A percentile compares a stretch with the other conserved stretches of the same genome.
These are phyloP conservation scores for Limonomyces culmigenus DNA, from an alignment of 1,284 basidiomycete genomes.

Conservation along the genomic window DNA sequence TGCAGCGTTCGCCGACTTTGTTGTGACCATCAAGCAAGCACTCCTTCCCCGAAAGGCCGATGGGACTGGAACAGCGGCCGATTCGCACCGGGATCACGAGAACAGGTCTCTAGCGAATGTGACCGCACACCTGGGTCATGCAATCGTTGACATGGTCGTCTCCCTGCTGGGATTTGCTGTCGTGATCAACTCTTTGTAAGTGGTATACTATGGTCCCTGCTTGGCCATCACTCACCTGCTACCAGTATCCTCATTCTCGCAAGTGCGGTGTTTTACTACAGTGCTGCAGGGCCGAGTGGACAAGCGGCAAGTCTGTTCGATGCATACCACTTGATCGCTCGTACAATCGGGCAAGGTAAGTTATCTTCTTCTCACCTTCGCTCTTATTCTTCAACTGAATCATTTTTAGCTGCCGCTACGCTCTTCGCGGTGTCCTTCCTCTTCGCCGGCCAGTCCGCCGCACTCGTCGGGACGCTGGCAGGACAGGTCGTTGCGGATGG, in stretches of 20 bases:
- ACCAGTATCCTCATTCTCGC: constrained; percentile 53
- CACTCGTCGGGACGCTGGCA: constrained; percentile 83
- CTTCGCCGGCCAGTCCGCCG: constrained; percentile 82
- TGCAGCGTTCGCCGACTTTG: not conserved
- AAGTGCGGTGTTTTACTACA: constrained; percentile 61
- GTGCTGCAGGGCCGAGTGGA: constrained; percentile 13
- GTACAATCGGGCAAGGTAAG: constrained; percentile 51
- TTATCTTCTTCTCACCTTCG: constrained; percentile 4
- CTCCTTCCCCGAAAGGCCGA: constrained; percentile 9
- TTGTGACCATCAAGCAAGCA: not conserved
- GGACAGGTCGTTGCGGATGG: constrained; percentile 92
- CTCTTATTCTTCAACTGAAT: constrained; percentile 1
- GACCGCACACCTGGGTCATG: constrained; percentile 62
- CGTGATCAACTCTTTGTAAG: constrained; percentile 69
- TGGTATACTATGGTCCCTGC: constrained; percentile 8
- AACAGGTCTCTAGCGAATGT: constrained; percentile 60
- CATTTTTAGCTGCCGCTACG: constrained; percentile 43
- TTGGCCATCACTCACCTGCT: constrained; percentile 1
- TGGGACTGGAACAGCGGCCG: constrained; percentile 7
- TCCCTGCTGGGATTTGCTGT: constrained; percentile 72
- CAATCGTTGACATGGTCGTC: constrained; percentile 46
- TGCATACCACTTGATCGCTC: constrained; percentile 57
- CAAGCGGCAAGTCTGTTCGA: constrained; percentile 64
- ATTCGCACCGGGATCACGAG: constrained; percentile 20
- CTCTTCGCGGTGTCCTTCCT: constrained; percentile 80